These are phyloP conservation scores for Leersia perrieri DNA, from an alignment of 176 grass and related monocot genomes.

Conservation along the genomic window DNA sequence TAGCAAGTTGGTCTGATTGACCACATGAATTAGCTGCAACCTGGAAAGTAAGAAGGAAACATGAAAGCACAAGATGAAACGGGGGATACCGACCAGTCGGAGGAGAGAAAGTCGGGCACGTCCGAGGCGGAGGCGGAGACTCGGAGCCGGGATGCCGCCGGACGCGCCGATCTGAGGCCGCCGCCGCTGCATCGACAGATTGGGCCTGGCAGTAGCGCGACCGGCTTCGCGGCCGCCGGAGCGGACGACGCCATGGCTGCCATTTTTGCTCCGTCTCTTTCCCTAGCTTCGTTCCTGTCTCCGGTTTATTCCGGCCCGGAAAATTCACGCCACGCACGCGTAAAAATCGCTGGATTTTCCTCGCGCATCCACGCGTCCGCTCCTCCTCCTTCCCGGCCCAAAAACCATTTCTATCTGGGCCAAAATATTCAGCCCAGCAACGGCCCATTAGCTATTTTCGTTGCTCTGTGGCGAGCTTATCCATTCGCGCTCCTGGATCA, in stretches of 20 bases:
- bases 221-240: conserved; percentile 21
- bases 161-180: neutral
- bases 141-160: conserved; percentile 20
- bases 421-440: neutral
- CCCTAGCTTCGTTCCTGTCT: neutral
- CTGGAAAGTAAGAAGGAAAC: neutral
- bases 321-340: neutral
- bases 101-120: conserved; percentile 86
- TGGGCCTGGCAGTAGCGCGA: conserved; percentile 4
- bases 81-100: conserved; percentile 54
- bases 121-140: conserved; percentile 47
- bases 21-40: neutral
- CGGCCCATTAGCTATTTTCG: neutral
- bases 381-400: neutral
- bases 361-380: neutral
- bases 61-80: neutral
- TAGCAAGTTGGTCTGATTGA: neutral
- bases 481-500: conserved; percentile 28
- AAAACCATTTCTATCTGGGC: neutral
- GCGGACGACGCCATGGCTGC: conserved; percentile 41
- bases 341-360: neutral
- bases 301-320: conserved; percentile 17
- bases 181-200: neutral
- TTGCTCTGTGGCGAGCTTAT: conserved; percentile 16
- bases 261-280: neutral